Evolutionary conservation across 441 rosid genomes (phyloP), one percentile per base, ranked within the genome.

Genomic region (Corymbia citriodora): DNA sequence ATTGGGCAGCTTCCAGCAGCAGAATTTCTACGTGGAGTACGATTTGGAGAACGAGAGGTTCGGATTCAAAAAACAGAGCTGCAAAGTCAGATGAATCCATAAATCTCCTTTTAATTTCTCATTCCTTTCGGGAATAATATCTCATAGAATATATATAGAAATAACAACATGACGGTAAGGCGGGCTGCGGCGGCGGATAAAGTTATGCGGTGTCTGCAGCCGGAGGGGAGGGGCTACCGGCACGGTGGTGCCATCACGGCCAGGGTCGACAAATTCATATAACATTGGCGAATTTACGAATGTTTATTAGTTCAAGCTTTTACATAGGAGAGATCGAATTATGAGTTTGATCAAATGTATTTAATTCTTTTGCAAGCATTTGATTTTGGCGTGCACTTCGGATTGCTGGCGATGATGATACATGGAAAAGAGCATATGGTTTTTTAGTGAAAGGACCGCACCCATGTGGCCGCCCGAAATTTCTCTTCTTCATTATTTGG

Each of bases 1-100:
- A 13, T 54, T 98, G 79, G 99, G 99, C 48, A 96, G 93, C 91
- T 98, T 94, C 63, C 98, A 98, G 94, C 98, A 95, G 92, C 98
- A 95, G 93, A 96, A 97, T 91, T 95, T 92, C 92, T 90, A 95
- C 57, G 87, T 98, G 12, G 99, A 97, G 92, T 97, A 93, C 91
- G 98, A 97, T 93, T 91, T 96, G 91, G 94, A 93, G 57, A 94
- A 96, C 55, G 92, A 96, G 53, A 94, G 96, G 92, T 93, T 97
- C 88, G 99, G 99, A 59, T 97, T 97, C 90, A 94, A 91, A 17
- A 93, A 90, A 90, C 94, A 93, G 90, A 95, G 82, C 52, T 97
- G 99, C 79, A 91, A 23, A 45, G 85, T 79, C 85, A 12, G 23
- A 23, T 40, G 52, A 79, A 79, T 12, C n/a, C n/a, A 13, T 12